Conservation (phyloP, 331 rosid genomes). For the Telfairia occidentalis region DNA sequence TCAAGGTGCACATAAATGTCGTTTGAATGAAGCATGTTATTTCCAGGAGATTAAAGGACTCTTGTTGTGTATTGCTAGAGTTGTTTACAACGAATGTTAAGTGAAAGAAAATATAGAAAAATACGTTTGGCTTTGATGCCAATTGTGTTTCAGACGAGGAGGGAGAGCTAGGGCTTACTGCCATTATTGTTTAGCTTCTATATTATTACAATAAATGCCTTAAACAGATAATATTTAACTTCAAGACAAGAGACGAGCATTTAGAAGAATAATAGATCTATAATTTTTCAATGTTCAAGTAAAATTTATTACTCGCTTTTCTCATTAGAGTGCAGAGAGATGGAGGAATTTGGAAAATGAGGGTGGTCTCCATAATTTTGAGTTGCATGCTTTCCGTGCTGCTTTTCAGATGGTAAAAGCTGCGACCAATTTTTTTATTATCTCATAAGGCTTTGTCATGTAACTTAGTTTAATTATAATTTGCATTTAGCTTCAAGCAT, state of each 20-base stretch:
- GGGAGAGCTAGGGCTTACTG: not conserved
- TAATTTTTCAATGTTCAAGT: not conserved
- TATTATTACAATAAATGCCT: not conserved
- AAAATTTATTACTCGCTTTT: slow-evolving; percentile 17
- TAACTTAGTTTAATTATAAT: not conserved
- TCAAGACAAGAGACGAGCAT: not conserved
- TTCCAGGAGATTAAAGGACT: not conserved
- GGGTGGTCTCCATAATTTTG: slow-evolving; percentile 69
- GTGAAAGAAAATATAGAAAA: not conserved
- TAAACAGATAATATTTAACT: not conserved
- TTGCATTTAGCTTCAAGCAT: not conserved
- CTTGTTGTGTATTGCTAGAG: not conserved
- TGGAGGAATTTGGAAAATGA: slow-evolving; percentile 64
- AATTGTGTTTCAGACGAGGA: not conserved
- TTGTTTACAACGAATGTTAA: not conserved
- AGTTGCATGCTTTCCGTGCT: slow-evolving; percentile 82
- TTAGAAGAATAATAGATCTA: not conserved
- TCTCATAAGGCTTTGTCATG: not conserved
- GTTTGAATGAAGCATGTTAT: not conserved
- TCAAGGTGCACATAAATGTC: not conserved
- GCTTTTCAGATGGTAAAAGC: slow-evolving; percentile 78
- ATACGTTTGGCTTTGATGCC: not conserved
- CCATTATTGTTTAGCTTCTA: not conserved
- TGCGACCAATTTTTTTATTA: not conserved
- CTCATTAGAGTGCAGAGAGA: slow-evolving; percentile 84